Base-by-base conservation (phyloP, 2,329 filamentous ascomycete genomes). In the Hypomyces rosellus region DNA sequence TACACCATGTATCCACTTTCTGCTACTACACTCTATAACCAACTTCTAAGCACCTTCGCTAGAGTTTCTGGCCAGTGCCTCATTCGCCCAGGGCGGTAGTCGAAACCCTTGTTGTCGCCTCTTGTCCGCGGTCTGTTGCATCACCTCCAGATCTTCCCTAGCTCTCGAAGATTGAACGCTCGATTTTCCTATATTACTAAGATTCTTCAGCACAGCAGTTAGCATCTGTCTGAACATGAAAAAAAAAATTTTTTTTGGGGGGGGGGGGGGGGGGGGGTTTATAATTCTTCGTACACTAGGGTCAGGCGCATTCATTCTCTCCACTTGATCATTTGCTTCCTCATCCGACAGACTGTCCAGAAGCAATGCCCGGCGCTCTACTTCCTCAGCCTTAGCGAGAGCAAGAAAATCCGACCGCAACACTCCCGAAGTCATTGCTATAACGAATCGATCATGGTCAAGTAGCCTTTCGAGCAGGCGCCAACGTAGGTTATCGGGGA, bases 401-500 rank as follows among this genome's bases (percentile, higher is more conserved):
- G 64, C 69, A 13, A 71, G 53, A 44, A 58, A 66, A 0, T 53
- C 37, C 0, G 65, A 52, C 3, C 57, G 54, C 2, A 68, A 50
- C 3, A 55, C 49, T 0, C 64, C 64, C 1, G 57, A 56, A 8
- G 64, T 50, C 2, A 67, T 50, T 1, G 63, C 65, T 4, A 61
- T 54, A 15, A 63, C 61, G 53, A 73, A 67, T 14, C 63, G 61
- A 4, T 63, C 51, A 9, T 63, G 51, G 1, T 44, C 49, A 4
- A 64, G 52, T 8, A 69, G 46, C 12, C 56, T 54, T 15, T 54
- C 44, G 1, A 72, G 59, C 9, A 58, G 51, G n/a, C 59, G 63
- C 69, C 69, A 72, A 22, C 65, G 69, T 7, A 56, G 51, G n/a
- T 59, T 57, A 48, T 72, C 66, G 2, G 57, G 60, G 4, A 69